Percentiles rank a stretch among this genome's conserved stretches.
These are phyloP conservation scores for Bertia moriformis DNA, from an alignment of 2,329 filamentous ascomycete genomes.

Conservation along the genomic window DNA sequence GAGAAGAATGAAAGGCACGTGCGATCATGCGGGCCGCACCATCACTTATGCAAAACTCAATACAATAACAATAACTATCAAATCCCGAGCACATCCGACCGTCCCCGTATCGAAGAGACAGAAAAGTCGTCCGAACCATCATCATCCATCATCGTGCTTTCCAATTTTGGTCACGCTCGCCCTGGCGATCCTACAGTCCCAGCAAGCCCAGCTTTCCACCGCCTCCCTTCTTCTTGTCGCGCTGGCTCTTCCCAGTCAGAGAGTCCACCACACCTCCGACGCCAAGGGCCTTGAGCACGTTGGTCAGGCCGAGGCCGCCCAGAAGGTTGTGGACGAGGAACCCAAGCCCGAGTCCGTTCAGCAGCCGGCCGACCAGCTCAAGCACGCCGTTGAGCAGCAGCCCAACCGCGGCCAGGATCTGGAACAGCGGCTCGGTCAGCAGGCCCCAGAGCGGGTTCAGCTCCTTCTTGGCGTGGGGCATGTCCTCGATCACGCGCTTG, in stretches of 20 bases:
- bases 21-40: no score
- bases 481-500: constrained; percentile 76
- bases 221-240: constrained; percentile 16
- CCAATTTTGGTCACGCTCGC: no score
- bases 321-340: constrained; percentile 67
- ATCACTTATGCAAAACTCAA: no score
- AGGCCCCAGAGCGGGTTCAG: constrained; percentile 80
- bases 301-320: constrained; percentile 62
- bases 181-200: no score
- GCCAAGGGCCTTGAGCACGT: constrained; percentile 61
- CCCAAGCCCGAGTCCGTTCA: constrained; percentile 70
- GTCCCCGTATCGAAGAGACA: no score
- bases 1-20: no score
- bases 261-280: constrained; percentile 30
- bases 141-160: no score
- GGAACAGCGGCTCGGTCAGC: constrained; percentile 71
- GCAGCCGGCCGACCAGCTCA: constrained; percentile 66
- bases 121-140: no score
- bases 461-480: constrained; percentile 91
- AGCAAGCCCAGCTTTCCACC: no score
- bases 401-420: constrained; percentile 82
- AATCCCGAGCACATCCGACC: no score
- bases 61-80: no score
- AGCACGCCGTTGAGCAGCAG: constrained; percentile 71
- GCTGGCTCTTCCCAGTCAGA: constrained; percentile 27